Base-by-base conservation (phyloP, 768 basidiomycete genomes). In the Tricholoma bakamatsutake region DNA sequence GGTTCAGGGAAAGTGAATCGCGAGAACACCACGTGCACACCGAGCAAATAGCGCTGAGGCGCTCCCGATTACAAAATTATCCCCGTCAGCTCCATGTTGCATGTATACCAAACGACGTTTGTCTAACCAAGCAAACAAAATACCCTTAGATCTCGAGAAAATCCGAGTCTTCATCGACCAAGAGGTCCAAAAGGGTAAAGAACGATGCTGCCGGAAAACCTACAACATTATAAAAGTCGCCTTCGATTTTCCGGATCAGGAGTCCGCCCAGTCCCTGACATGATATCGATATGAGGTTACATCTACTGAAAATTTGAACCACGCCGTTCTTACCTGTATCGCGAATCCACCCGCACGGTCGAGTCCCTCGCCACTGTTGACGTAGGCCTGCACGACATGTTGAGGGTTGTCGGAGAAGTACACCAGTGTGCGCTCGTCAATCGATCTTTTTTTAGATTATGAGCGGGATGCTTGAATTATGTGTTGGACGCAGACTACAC, bases 311-410 rank as follows among this genome's bases (percentile, higher is more conserved):
- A 4, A 47, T 28, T 21, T 17, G 42, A 42, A 33, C 13, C 15
- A 46, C 28, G 8, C 18, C 24, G 17, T 63, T n/a, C 75, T 47
- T 59, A 92, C 93, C 78, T 98, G 96, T 39, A 93, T 84, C 1
- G 93, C 93, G 67, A 98, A 98, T 0, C 96, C 96, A 3, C 96
- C 96, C 0, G 96, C 95, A 17, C 93, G 80, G 64, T 93, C 88
- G 40, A 85, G 66, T 0, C 94, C 94, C 72, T 97, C 94, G 5
- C 85, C 89, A 53, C 80, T 87, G 34, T 92, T 84, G 17, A 84
- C 91, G 61, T 98, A 98, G 8, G 92, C 88, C 58, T 87, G 64
- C 8, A 94, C 68, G 18, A 90, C 56, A 12, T 81, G 71, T 35
- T 64, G 59, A 0, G 84, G 71, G 64, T 78, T 87, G 58, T 91